These are phyloP conservation scores for Castanopsis chinensis DNA, from an alignment of 306 rosid genomes.

Conservation along the genomic window DNA sequence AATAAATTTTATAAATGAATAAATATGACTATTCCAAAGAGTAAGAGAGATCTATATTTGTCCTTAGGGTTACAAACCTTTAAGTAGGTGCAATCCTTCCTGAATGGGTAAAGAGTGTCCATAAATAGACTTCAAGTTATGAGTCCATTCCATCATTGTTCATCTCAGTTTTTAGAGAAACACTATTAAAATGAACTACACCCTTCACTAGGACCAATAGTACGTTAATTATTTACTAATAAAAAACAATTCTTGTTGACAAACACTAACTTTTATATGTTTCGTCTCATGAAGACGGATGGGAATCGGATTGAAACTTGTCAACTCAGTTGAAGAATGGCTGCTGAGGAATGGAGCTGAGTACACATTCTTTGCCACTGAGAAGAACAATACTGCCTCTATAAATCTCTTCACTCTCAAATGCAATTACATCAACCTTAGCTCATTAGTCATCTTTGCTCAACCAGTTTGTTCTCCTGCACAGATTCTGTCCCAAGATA, in stretches of 20 bases:
- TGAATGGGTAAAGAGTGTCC: too few relatives aligned
- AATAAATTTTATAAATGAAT: too few relatives aligned
- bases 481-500: constrained; percentile 37
- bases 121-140: too few relatives aligned
- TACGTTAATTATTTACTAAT: too few relatives aligned
- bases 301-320: constrained; percentile 62
- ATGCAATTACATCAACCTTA: constrained; percentile 53
- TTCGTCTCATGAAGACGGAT: constrained; percentile 21
- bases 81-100: too few relatives aligned
- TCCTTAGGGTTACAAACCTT: too few relatives aligned
- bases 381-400: constrained; percentile 55
- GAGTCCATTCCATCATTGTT: too few relatives aligned
- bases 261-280: background rate
- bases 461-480: constrained; percentile 37
- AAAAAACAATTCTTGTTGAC: background rate
- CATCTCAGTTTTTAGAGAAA: too few relatives aligned
- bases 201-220: too few relatives aligned
- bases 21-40: too few relatives aligned
- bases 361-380: constrained; percentile 61
- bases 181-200: too few relatives aligned
- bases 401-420: constrained; percentile 57
- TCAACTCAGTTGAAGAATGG: constrained; percentile 72
- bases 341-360: constrained; percentile 62
- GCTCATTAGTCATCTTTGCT: constrained; percentile 59
- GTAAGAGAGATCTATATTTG: too few relatives aligned